A percentile compares a stretch with the other conserved stretches of the same genome.
Evolutionary conservation across 2,329 filamentous ascomycete species (phyloP).

Genomic region (Sporothrix humicola): DNA sequence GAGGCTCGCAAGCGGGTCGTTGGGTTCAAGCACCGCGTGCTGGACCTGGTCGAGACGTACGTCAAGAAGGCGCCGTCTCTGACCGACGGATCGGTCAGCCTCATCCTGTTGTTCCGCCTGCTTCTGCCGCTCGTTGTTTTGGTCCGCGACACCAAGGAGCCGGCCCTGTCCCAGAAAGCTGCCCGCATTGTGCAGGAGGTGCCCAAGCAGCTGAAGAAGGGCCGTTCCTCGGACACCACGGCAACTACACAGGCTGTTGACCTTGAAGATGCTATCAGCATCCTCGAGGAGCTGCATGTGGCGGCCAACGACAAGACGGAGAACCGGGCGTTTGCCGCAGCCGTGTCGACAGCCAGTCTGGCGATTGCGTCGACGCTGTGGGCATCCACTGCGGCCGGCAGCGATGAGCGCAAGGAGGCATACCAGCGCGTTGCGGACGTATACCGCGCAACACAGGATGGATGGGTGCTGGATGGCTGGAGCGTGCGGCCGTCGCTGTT

Average conservation of each 20-base stretch:
- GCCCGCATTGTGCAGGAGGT: slow-evolving; percentile 74
- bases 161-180: slow-evolving; percentile 75
- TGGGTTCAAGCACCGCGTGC: slow-evolving; percentile 92
- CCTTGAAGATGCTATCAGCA: slow-evolving; percentile 53
- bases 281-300: slow-evolving; percentile 74
- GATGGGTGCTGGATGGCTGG: slow-evolving; percentile 63
- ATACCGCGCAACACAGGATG: slow-evolving; percentile 67
- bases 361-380: slow-evolving; percentile 69
- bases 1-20: slow-evolving; percentile 87
- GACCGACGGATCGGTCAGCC: not conserved
- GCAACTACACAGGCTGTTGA: slow-evolving; percentile 48
- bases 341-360: slow-evolving; percentile 75
- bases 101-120: slow-evolving; percentile 66
- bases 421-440: slow-evolving; percentile 57
- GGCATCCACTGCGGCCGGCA: slow-evolving; percentile 45
- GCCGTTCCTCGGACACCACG: slow-evolving; percentile 39
- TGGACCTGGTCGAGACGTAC: slow-evolving; percentile 82
- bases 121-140: slow-evolving; percentile 78
- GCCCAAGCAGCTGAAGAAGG: slow-evolving; percentile 70
- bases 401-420: not conserved
- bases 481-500: slow-evolving; percentile 71
- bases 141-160: slow-evolving; percentile 75
- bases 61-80: slow-evolving; percentile 69
- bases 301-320: slow-evolving; percentile 63
- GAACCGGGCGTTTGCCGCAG: slow-evolving; percentile 70